Conservation (phyloP, 169 alveolate species). For the Eimeria sp. region DNA sequence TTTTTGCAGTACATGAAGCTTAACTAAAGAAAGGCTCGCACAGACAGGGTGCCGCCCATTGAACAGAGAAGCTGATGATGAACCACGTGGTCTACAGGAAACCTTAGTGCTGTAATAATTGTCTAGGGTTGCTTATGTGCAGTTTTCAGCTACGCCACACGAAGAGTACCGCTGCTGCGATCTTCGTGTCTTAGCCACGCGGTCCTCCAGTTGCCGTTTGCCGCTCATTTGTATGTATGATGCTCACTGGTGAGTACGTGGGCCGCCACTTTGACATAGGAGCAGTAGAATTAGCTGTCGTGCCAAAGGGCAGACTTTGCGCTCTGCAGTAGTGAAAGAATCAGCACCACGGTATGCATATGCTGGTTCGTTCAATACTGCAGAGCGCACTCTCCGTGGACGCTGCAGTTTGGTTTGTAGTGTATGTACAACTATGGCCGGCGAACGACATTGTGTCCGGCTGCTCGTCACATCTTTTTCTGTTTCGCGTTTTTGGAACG, state of each 20-base stretch:
- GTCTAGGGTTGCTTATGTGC: not conserved
- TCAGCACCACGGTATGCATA: not conserved
- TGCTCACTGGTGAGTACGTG: not conserved
- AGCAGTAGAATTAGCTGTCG: not conserved
- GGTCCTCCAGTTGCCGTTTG: not conserved
- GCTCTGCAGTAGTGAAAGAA: not conserved
- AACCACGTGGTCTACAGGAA: not conserved
- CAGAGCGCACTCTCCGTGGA: not conserved
- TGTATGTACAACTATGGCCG: slow-evolving; percentile 27
- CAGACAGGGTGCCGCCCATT: not conserved
- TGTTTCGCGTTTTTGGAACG: not conserved
- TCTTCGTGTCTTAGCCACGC: not conserved
- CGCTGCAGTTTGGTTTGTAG: not conserved
- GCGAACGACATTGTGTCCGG: not conserved
- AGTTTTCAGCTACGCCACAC: not conserved
- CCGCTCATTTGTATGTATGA: not conserved
- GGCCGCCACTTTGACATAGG: not conserved
- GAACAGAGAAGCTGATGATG: not conserved
- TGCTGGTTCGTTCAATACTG: not conserved
- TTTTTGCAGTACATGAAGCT: slow-evolving; percentile 86
- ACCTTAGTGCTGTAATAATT: not conserved
- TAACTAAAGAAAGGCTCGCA: not conserved
- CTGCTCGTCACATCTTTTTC: slow-evolving; percentile 46
- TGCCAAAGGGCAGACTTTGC: not conserved
- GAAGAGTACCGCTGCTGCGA: not conserved